Conservation (phyloP, 2,329 filamentous ascomycete species). For the Aureobasidium namibiae region DNA sequence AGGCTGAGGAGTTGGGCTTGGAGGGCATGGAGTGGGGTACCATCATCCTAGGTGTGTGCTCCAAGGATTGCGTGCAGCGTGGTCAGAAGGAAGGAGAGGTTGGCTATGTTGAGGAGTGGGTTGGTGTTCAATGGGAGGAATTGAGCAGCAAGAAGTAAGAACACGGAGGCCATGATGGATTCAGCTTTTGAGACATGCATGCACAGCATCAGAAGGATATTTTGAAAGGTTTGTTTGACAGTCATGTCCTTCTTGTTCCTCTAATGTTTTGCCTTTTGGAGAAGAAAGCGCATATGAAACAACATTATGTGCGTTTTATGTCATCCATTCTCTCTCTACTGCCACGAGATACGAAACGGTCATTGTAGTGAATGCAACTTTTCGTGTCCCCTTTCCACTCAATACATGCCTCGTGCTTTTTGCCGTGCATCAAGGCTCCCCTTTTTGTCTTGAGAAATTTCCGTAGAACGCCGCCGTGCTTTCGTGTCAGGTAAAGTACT, state of each 20-base stretch:
- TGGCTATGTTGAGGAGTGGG: slow-evolving; percentile 90
- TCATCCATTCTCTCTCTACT: not conserved
- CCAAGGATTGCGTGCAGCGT: slow-evolving; percentile 61
- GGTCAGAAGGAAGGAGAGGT: slow-evolving; percentile 52
- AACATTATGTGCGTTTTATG: not conserved
- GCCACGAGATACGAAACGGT: not conserved
- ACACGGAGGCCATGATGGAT: not conserved
- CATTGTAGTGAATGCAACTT: not conserved
- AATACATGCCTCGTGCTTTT: not conserved
- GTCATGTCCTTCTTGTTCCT: not conserved
- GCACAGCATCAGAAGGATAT: not conserved
- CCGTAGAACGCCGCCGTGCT: slow-evolving; percentile 14
- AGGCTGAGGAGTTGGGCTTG: slow-evolving; percentile 58
- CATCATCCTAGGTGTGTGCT: slow-evolving; percentile 78
- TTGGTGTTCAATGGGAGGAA: slow-evolving; percentile 98
- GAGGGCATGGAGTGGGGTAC: slow-evolving; percentile 99
- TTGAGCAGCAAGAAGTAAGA: slow-evolving; percentile 21
- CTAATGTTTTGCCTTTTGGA: not conserved
- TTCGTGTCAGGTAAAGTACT: slow-evolving; percentile 9
- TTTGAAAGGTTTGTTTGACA: not conserved
- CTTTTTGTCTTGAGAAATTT: not conserved
- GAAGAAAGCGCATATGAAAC: not conserved
- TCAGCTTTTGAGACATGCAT: not conserved
- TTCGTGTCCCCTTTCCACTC: not conserved
- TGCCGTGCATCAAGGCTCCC: not conserved